phyloP scores from a whole-genome alignment of 140 eudicot species.

The Flaveria floridana region DNA sequence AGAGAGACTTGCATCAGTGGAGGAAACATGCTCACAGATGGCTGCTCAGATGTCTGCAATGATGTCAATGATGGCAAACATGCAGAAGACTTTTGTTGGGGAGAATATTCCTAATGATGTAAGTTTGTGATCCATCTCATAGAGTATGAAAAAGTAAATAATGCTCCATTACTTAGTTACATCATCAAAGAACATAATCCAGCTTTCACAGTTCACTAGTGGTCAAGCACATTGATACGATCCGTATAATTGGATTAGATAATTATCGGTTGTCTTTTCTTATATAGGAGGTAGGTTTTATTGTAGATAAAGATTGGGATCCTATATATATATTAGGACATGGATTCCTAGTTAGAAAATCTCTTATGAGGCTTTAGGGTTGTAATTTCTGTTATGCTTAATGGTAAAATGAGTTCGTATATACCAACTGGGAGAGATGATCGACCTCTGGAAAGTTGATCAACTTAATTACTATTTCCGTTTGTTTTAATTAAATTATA shows the following conservation, averaged over 20 bases:
- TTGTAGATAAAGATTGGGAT: neutral
- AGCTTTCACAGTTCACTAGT: neutral
- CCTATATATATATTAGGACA: neutral
- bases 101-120: constrained; percentile 32
- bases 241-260: neutral
- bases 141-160: constrained; percentile 1
- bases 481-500: neutral
- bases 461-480: neutral
- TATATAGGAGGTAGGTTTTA: neutral
- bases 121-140: constrained; percentile 27
- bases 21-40: constrained; percentile 62
- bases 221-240: neutral
- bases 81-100: constrained; percentile 29
- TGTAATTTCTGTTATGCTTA: neutral
- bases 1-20: constrained; percentile 48
- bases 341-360: neutral
- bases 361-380: neutral
- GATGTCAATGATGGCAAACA: constrained; percentile 58
- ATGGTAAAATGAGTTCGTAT: neutral
- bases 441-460: neutral
- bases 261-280: neutral
- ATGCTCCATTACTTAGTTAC: neutral
- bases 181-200: neutral
- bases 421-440: constrained; percentile 4
- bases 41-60: constrained; percentile 63